These are phyloP conservation scores for Cercospora sojina DNA, from an alignment of 2,329 filamentous ascomycete species.

Conservation along the genomic window DNA sequence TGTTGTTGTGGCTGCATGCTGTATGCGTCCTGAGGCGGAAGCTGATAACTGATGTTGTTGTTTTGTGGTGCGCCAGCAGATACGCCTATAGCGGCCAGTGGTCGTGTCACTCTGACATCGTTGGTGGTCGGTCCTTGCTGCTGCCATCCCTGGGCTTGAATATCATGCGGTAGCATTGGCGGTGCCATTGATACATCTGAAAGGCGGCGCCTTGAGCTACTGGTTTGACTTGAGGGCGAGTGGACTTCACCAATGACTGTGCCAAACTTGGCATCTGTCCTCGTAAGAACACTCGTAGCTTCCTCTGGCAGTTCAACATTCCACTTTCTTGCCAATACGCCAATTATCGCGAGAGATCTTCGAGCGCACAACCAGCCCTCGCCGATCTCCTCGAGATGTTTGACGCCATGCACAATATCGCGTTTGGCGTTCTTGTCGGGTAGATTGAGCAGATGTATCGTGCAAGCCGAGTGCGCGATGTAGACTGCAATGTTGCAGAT, in stretches of 20 bases:
- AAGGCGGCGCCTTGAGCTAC: conserved; percentile 5
- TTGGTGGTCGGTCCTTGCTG: background rate
- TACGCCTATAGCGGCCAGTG: conserved; percentile 3
- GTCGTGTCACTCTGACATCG: background rate
- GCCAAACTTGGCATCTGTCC: conserved; percentile 78
- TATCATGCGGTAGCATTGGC: background rate
- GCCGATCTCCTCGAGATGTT: conserved; percentile 90
- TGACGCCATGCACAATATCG: conserved; percentile 86
- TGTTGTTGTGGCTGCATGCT: conserved; percentile 30
- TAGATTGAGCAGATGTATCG: conserved; percentile 88
- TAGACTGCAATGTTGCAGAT: conserved; percentile 97
- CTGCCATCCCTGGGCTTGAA: conserved; percentile 18
- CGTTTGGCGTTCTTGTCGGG: conserved; percentile 87
- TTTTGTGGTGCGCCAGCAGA: conserved; percentile 14
- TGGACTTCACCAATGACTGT: conserved; percentile 62
- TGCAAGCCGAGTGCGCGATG: conserved; percentile 90
- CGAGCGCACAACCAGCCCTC: conserved; percentile 91
- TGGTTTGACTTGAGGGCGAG: conserved; percentile 43
- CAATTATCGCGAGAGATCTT: conserved; percentile 79
- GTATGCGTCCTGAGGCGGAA: conserved; percentile 28
- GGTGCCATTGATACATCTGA: conserved; percentile 19
- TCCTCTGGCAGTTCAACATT: conserved; percentile 82
- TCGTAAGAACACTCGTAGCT: conserved; percentile 69
- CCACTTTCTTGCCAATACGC: conserved; percentile 85
- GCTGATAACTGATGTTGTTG: conserved; percentile 21